Conservation (phyloP, 2,329 filamentous ascomycete species). For the Aphanoascus verrucosus region DNA sequence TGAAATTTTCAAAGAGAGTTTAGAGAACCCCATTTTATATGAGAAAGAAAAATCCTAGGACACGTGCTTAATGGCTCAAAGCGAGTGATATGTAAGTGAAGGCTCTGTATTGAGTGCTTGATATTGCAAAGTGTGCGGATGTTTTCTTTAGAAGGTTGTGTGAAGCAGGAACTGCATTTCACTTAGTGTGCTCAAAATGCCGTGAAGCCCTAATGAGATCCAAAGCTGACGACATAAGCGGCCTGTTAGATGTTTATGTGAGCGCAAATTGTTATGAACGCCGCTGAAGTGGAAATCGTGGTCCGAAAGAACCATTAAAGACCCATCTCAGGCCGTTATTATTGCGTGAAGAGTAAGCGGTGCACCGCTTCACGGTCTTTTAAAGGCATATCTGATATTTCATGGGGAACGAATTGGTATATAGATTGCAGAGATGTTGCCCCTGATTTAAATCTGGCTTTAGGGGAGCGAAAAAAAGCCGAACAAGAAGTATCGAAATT, state of each 20-base stretch:
- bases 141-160: neutral
- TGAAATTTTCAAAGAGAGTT: conserved; percentile 2
- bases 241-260: neutral
- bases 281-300: neutral
- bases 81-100: neutral
- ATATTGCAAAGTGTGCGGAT: neutral
- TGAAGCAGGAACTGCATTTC: neutral
- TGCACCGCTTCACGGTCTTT: neutral
- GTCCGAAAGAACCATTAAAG: neutral
- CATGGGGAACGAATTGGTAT: too few relatives aligned
- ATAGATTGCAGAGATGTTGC: too few relatives aligned
- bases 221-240: neutral
- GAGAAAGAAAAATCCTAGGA: neutral
- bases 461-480: too few relatives aligned
- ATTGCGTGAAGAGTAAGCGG: neutral
- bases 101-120: neutral
- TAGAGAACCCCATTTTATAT: neutral
- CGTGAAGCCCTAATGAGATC: neutral
- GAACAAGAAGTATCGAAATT: too few relatives aligned
- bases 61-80: neutral
- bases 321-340: neutral
- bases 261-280: neutral
- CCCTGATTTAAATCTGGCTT: too few relatives aligned
- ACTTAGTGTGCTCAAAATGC: neutral
- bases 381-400: too few relatives aligned